These are phyloP conservation scores for Adansonia grandidieri DNA, from an alignment of 441 rosid species.

Conservation along the genomic window DNA sequence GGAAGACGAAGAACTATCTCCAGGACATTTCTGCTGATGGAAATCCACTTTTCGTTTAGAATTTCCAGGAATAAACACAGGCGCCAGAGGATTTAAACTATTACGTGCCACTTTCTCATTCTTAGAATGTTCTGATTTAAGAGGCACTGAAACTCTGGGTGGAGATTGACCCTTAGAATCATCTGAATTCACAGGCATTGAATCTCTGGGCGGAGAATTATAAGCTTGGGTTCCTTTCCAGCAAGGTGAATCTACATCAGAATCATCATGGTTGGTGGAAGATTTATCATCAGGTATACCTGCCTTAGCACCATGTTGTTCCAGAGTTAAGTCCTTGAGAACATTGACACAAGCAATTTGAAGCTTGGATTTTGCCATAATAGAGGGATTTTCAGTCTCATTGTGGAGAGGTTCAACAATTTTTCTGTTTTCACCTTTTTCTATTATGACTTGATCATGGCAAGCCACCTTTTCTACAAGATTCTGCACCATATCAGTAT, in stretches of 20 bases:
- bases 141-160: slow-evolving; percentile 29
- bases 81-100: slow-evolving; percentile 49
- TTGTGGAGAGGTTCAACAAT: slow-evolving; percentile 13
- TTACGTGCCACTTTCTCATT: slow-evolving; percentile 33
- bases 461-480: slow-evolving; percentile 27
- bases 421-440: slow-evolving; percentile 24
- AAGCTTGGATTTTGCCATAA: slow-evolving; percentile 29
- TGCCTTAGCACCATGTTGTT: slow-evolving; percentile 22
- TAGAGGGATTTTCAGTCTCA: slow-evolving; percentile 23
- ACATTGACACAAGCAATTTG: slow-evolving; percentile 23
- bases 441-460: slow-evolving; percentile 10
- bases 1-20: slow-evolving; percentile 23
- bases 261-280: slow-evolving; percentile 30
- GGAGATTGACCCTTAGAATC: slow-evolving; percentile 31
- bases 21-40: slow-evolving; percentile 25
- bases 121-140: slow-evolving; percentile 29
- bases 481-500: slow-evolving; percentile 21
- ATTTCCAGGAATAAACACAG: slow-evolving; percentile 43
- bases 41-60: slow-evolving; percentile 31
- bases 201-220: slow-evolving; percentile 30
- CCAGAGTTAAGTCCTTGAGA: slow-evolving; percentile 24
- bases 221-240: slow-evolving; percentile 48
- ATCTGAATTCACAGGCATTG: slow-evolving; percentile 28
- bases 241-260: slow-evolving; percentile 62
- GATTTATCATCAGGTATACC: slow-evolving; percentile 27